Base-by-base conservation (phyloP, 2,329 filamentous ascomycete species). In the Chaetomiaceae sp. region DNA sequence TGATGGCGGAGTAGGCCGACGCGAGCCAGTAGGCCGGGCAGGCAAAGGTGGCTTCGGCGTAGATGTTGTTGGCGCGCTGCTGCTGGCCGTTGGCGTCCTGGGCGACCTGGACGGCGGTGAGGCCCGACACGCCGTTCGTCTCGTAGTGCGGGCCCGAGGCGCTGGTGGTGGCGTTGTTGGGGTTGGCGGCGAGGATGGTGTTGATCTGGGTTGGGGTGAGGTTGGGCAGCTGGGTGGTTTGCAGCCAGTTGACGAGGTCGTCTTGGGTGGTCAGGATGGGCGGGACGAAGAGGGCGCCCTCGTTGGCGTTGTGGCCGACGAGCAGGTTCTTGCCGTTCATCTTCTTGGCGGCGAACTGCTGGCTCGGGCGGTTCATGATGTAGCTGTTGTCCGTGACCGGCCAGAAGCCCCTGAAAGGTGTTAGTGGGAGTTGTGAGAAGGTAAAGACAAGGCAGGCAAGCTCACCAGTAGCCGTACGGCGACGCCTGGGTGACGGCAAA, bases 1-100 rank as follows among this genome's bases (percentile, higher is more conserved):
- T 9, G 25, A 9, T n/a, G 27, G 57, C 42, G 47, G 68, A 61
- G 55, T 72, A 82, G 3, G 76, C 77, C 33, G 75, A 69, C 2
- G 75, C 73, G 51, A 82, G 66, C 79, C 78, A 82, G 64, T 82
- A 81, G 0, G 75, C 72, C 0, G 79, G 75, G 61, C 81, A 83
- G 39, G 77, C 69, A 55, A 82, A 82, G 2, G 76, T 78, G 1
- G 74, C 70, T 64, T 84, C 80, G 38, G 74, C 77, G 57, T 76
- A 78, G 44, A 83, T 74, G 61, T 80, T 78, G 55, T 71, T 67
- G 8, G 72, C 76, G 23, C 75, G 72, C 60, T 84, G 79, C 57
- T 82, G 79, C 61, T 80, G 78, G 22, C 80, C 80, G 1, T 72
- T 75, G 1, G 69, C 77, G 31, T 72, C 71, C 27, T 70, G 68